These are phyloP conservation scores for Chlorencoelia australis DNA, from an alignment of 2,329 filamentous ascomycete genomes.

Conservation along the genomic window DNA sequence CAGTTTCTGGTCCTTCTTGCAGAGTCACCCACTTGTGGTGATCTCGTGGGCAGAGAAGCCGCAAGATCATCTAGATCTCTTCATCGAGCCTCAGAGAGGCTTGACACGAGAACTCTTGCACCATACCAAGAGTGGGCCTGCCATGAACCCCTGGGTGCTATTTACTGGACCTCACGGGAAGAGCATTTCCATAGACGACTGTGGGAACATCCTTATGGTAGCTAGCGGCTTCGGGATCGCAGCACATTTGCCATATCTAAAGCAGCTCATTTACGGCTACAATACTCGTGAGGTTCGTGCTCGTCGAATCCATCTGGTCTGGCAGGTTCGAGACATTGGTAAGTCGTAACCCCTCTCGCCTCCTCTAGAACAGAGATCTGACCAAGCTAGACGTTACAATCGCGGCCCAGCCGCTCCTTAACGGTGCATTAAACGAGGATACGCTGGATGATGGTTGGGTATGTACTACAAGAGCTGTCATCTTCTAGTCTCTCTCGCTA, in stretches of 20 bases:
- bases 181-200: conserved; percentile 7
- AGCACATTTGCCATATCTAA: conserved; percentile 7
- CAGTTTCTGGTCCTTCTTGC: conserved; percentile 15
- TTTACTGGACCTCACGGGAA: conserved; percentile 11
- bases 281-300: conserved; percentile 10
- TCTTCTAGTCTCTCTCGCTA: conserved; percentile 23
- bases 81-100: conserved; percentile 22
- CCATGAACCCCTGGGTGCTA: too few relatives aligned
- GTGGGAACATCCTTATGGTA: conserved; percentile 13
- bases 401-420: conserved; percentile 7
- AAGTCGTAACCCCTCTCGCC: conserved; percentile 1
- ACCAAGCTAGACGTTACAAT: conserved; percentile 3
- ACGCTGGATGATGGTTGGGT: conserved; percentile 7
- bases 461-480: conserved; percentile 4
- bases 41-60: conserved; percentile 17
- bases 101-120: background rate
- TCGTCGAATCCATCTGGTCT: conserved; percentile 11
- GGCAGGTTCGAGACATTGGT: conserved; percentile 11
- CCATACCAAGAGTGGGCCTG: background rate
- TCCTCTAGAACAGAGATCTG: conserved; percentile 1
- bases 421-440: conserved; percentile 8
- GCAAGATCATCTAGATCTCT: conserved; percentile 23
- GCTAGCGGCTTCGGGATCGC: conserved; percentile 12
- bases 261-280: conserved; percentile 9
- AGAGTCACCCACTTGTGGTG: conserved; percentile 25